phyloP scores from a whole-genome alignment of 2,329 filamentous ascomycete genomes.

The Fusarium sp. region DNA sequence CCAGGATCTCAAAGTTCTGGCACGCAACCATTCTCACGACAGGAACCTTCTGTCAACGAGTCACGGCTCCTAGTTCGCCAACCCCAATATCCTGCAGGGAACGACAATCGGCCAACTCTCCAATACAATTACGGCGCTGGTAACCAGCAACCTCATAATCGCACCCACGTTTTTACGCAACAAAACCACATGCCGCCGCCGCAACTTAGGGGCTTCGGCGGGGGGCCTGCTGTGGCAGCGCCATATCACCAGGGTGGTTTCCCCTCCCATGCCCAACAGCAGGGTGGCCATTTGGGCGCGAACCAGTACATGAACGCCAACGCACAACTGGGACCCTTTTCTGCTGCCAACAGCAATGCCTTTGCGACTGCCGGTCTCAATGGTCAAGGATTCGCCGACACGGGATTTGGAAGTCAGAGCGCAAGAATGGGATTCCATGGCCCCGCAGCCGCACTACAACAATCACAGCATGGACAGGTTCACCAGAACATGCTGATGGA shows the following conservation, averaged over 20 bases:
- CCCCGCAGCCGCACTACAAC: conserved; percentile 62
- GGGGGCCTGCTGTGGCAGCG: conserved; percentile 51
- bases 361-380: conserved; percentile 69
- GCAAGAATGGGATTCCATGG: conserved; percentile 87
- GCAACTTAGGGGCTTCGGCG: conserved; percentile 53
- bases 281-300: conserved; percentile 65
- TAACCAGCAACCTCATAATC: not conserved
- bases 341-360: conserved; percentile 62
- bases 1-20: not conserved
- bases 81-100: not conserved
- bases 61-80: not conserved
- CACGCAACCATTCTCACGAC: not conserved
- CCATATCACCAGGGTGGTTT: conserved; percentile 62
- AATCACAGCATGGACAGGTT: conserved; percentile 66
- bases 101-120: not conserved
- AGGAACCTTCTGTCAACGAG: not conserved
- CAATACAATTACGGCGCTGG: not conserved
- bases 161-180: not conserved
- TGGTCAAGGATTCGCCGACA: conserved; percentile 69
- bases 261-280: conserved; percentile 63
- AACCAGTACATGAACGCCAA: conserved; percentile 80
- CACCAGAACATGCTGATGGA: conserved; percentile 56
- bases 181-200: conserved; percentile 50
- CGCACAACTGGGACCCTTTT: conserved; percentile 75
- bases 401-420: conserved; percentile 86